Evolutionary conservation across 192 early-diverging fungal genomes (phyloP).

Genomic region (Spizellomyces punctatus): DNA sequence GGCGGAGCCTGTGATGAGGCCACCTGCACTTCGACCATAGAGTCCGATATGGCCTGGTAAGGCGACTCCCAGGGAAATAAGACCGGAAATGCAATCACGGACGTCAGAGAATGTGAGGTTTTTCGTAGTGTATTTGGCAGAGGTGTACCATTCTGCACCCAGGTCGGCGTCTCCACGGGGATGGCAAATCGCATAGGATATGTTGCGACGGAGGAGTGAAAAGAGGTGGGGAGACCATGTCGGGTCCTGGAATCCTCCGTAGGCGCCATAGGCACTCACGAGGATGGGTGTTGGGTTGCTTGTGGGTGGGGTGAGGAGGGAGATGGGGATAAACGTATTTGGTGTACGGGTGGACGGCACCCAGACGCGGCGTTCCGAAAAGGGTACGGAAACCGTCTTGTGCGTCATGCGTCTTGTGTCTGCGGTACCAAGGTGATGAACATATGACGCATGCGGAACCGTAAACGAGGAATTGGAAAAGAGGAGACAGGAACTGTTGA

Average conservation of each 20-base stretch:
- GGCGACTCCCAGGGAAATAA: conserved; percentile 20
- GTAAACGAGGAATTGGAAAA: conserved; percentile 40
- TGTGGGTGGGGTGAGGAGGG: conserved; percentile 23
- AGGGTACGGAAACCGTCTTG: too few species aligned
- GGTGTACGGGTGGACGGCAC: conserved; percentile 6
- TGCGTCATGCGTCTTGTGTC: background rate
- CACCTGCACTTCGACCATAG: conserved; percentile 48
- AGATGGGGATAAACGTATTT: conserved; percentile 21
- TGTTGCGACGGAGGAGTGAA: conserved; percentile 37
- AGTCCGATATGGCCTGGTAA: conserved; percentile 25
- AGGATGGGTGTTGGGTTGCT: conserved; percentile 19
- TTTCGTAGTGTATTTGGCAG: conserved; percentile 43
- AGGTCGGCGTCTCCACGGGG: conserved; percentile 51
- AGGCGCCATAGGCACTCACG: conserved; percentile 46
- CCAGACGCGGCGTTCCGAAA: conserved; percentile 25
- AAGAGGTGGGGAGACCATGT: conserved; percentile 25
- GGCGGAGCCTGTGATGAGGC: conserved; percentile 39
- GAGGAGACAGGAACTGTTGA: conserved; percentile 15
- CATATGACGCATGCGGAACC: conserved; percentile 5
- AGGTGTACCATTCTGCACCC: conserved; percentile 41
- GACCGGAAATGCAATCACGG: conserved; percentile 32
- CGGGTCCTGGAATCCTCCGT: conserved; percentile 44
- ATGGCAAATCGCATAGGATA: conserved; percentile 44
- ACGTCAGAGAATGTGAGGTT: conserved; percentile 42
- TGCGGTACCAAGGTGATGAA: conserved; percentile 4